Percentiles rank a stretch among this genome's conserved stretches.
Conservation (phyloP, 139 green algal species). For the Chlamydomonas schloesseri region DNA sequence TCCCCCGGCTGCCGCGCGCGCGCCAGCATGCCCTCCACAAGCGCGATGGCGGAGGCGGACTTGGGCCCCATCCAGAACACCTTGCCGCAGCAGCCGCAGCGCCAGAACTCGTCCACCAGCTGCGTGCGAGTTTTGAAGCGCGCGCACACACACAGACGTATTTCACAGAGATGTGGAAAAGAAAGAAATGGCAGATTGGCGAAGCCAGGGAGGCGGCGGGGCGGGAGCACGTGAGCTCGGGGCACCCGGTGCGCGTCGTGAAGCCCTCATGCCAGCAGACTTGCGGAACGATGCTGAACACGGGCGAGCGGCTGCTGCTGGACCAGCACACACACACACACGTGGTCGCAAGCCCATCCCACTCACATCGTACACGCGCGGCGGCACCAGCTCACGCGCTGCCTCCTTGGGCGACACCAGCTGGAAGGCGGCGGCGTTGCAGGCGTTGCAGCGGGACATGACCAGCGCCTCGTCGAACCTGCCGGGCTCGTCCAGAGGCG, state of each 20-base stretch:
- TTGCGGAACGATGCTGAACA: too few species aligned
- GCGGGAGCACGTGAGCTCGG: too few species aligned
- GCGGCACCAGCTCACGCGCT: conserved; percentile 28
- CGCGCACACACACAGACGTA: too few species aligned
- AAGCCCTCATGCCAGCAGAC: too few species aligned
- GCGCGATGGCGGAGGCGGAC: conserved; percentile 40
- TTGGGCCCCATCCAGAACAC: conserved; percentile 70
- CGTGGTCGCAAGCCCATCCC: background rate
- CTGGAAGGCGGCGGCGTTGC: conserved; percentile 67
- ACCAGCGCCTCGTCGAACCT: conserved; percentile 51
- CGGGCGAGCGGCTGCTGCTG: too few species aligned
- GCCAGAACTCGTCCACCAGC: conserved; percentile 63
- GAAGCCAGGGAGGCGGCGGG: too few species aligned
- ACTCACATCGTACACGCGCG: conserved; percentile 44
- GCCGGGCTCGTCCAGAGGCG: too few species aligned
- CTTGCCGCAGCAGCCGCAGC: conserved; percentile 56
- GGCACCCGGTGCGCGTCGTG: too few species aligned
- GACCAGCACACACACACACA: too few species aligned
- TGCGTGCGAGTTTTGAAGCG: too few species aligned
- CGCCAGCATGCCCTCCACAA: conserved; percentile 45
- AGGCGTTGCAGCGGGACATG: conserved; percentile 61
- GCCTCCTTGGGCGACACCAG: conserved; percentile 39
- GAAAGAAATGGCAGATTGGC: too few species aligned
- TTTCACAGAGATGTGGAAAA: too few species aligned
- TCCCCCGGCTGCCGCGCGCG: background rate